Percentiles rank a stretch among this genome's conserved stretches.
These are phyloP conservation scores for Gossypium gossypioides DNA, from an alignment of 441 rosid genomes.

Conservation along the genomic window DNA sequence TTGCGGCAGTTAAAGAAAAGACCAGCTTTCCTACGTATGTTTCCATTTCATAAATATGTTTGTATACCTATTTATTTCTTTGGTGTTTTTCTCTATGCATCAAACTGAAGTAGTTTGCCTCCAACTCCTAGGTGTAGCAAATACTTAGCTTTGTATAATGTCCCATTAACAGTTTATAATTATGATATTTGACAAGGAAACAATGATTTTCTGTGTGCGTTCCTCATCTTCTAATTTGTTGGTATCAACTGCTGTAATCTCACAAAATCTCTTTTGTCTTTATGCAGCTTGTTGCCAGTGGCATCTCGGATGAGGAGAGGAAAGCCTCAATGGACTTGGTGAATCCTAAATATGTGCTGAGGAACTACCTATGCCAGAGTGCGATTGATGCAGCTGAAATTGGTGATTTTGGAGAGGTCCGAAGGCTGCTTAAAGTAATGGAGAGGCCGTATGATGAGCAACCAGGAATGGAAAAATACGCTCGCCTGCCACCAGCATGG, in stretches of 20 bases:
- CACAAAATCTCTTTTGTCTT: not conserved
- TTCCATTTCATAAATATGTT: not conserved
- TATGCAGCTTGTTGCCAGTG: constrained; percentile 54
- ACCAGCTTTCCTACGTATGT: not conserved
- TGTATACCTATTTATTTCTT: not conserved
- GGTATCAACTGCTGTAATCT: not conserved
- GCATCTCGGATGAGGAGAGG: constrained; percentile 67
- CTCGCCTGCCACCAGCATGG: constrained; percentile 95
- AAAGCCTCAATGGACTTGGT: constrained; percentile 72
- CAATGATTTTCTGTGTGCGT: not conserved
- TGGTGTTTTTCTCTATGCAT: not conserved
- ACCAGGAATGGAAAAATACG: constrained; percentile 90
- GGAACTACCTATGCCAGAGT: constrained; percentile 85
- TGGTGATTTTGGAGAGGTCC: constrained; percentile 78
- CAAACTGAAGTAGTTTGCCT: not conserved
- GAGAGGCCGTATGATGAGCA: constrained; percentile 76
- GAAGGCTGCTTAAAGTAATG: constrained; percentile 64
- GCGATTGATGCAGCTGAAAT: constrained; percentile 83
- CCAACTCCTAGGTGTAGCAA: not conserved
- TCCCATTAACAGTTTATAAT: not conserved
- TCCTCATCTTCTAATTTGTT: not conserved
- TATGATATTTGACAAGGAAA: not conserved
- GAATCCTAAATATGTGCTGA: constrained; percentile 75
- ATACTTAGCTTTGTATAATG: not conserved
- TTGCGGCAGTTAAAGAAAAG: not conserved